Evolutionary conservation across 1,139 yeast species (phyloP).

Genomic region (Scheffersomyces insectosa): DNA sequence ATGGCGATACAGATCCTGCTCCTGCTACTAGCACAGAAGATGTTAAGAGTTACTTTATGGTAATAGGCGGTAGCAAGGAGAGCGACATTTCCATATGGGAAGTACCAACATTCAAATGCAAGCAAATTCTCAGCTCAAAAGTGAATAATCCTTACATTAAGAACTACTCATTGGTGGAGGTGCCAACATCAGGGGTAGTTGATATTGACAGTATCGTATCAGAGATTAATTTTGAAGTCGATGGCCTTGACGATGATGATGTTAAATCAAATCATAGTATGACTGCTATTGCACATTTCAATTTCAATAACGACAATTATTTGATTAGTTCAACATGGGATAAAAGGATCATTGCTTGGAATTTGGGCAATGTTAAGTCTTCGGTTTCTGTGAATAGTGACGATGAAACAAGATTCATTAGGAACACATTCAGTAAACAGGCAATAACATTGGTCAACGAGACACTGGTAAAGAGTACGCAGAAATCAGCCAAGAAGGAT

Average conservation of each 20-base stretch:
- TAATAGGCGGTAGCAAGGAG: constrained; percentile 67
- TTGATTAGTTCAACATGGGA: constrained; percentile 30
- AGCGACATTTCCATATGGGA: constrained; percentile 77
- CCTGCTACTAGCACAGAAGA: background rate
- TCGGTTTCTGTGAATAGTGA: constrained; percentile 23
- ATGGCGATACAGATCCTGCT: no score
- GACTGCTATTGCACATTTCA: constrained; percentile 13
- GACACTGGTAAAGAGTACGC: constrained; percentile 8
- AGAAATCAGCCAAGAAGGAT: background rate
- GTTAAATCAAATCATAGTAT: constrained; percentile 11
- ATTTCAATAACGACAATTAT: constrained; percentile 8
- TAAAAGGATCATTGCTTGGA: constrained; percentile 35
- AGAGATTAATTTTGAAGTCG: constrained; percentile 9
- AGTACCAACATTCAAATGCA: constrained; percentile 62
- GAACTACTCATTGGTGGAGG: constrained; percentile 31
- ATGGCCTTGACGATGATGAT: constrained; percentile 9
- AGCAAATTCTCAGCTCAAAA: constrained; percentile 49
- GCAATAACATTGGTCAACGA: constrained; percentile 10
- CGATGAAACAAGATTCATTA: constrained; percentile 10
- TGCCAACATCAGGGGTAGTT: constrained; percentile 23
- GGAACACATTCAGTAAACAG: constrained; percentile 7
- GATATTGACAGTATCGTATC: constrained; percentile 17
- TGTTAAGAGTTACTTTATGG: constrained; percentile 34
- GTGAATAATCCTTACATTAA: constrained; percentile 31
- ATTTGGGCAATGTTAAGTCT: constrained; percentile 22